Evolutionary conservation across 179 eudicot species (phyloP), one percentile per base, ranked within the genome.

Genomic region (Beta macrorhiza): DNA sequence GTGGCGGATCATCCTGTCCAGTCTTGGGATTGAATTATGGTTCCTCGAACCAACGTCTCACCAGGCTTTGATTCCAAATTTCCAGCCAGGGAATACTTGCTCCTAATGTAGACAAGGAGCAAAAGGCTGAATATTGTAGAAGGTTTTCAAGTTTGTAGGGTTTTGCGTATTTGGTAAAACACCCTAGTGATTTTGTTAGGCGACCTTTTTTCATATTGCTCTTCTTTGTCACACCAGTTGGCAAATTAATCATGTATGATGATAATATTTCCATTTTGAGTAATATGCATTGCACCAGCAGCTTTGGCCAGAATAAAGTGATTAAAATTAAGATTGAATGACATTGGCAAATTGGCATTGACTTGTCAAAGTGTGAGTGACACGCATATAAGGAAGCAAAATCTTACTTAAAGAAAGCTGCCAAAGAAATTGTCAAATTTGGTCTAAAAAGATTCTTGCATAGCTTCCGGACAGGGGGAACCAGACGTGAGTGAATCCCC

Each of bases 211-310:
- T 47, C 52, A 49, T 5, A 5, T 58, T 72, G 61, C 61, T 52
- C 17, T 44, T 72, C 76, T 25, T 52, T 32, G 61, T 72, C 76
- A 72, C 69, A 72, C 16, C 80, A 72, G 74, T 82, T 78, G 72
- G 61, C 81, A 63, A n/a, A 11, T 82, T 57, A 47, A 25, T 19
- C n/a, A 76, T 71, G 72, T 82, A 51, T 61, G 16, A 29, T 64
- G 59, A 56, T 25, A 22, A 47, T 77, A 53, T 72, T 51, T 52
- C 5, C 37, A n/a, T 52, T 51, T 61, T 63, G 74, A 56, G 51
- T 65, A 49, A 32, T 22, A 61, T 78, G 51, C 75, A 52, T n/a
- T 65, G 72, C 32, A 65, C 20, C 13, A 7, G 13, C 4, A 49
- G 67, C 1, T 10, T 52, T 59, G 58, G 75, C 61, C 51, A 57